These are phyloP conservation scores for Rubia yunnanensis DNA, from an alignment of 257 asterid species.

Conservation along the genomic window DNA sequence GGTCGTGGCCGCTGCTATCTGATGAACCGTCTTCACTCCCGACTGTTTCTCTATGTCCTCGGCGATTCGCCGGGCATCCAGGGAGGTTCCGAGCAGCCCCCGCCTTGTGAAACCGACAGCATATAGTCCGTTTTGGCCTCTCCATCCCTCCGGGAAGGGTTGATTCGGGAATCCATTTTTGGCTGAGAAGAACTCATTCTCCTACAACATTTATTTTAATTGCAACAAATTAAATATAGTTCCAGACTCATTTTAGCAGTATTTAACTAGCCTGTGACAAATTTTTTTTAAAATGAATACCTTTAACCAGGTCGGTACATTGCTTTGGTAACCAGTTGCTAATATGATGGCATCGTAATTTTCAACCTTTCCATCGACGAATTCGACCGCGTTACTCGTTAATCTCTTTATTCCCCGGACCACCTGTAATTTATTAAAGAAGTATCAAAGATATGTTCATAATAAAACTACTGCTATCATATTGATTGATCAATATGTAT, in stretches of 20 bases:
- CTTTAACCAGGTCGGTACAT: slow-evolving; percentile 32
- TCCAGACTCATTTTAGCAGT: neutral
- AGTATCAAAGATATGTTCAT: slow-evolving; percentile 3
- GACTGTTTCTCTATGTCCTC: slow-evolving; percentile 17
- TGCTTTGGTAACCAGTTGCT: slow-evolving; percentile 31
- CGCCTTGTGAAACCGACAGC: slow-evolving; percentile 29
- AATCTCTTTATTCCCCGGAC: slow-evolving; percentile 26
- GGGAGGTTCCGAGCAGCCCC: slow-evolving; percentile 29
- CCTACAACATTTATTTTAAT: slow-evolving; percentile 7
- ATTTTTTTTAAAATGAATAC: slow-evolving; percentile 1
- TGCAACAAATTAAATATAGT: no score
- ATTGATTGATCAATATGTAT: no score
- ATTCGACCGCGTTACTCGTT: slow-evolving; percentile 22
- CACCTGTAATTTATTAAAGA: slow-evolving; percentile 16
- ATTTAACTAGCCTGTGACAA: neutral
- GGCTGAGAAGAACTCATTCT: slow-evolving; percentile 17
- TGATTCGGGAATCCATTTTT: slow-evolving; percentile 20
- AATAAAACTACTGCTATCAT: neutral
- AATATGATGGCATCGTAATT: slow-evolving; percentile 29
- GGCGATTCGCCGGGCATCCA: slow-evolving; percentile 22
- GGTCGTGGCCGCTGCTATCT: neutral
- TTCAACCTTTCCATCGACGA: slow-evolving; percentile 27
- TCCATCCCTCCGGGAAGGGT: slow-evolving; percentile 30
- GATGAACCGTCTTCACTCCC: slow-evolving; percentile 12
- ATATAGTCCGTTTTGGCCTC: slow-evolving; percentile 24